Evolutionary conservation across 2,329 filamentous ascomycete species (phyloP), one percentile per base, ranked within the genome.

Genomic region (Celoporthe dispersa): DNA sequence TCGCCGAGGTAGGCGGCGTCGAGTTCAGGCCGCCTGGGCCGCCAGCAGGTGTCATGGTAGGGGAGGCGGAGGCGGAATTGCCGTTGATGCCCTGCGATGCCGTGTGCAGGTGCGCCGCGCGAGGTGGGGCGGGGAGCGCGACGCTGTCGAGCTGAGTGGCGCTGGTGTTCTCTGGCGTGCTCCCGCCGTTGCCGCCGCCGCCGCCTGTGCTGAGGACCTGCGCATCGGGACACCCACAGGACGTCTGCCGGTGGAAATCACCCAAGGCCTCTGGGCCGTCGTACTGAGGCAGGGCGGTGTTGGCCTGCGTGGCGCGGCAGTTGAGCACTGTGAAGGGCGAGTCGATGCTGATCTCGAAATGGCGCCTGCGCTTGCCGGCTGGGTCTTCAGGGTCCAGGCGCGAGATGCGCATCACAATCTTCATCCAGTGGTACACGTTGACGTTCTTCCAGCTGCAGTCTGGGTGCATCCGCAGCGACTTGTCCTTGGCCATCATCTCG

Each of bases 281-380:
- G 79, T 98, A 98, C 22, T 92, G 92, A 0, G 94, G 94, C 14
- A 97, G 86, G 16, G 90, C 90, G 35, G 92, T 97, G 79, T 97
- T 97, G 64, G 93, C 91, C 78, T 96, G 92, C 0, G 94, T 97
- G n/a, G 94, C 94, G 72, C 92, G 92, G 82, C 94, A 98, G 72
- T 94, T 95, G 63, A 97, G 91, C 61, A 97, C 93, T 72, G 95
- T 95, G 78, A 98, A 95, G 0, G 94, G 94, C 1, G 94, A 97
- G 80, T 98, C 94, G 75, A 98, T 98, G 74, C 94, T 97, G 76
- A 97, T 97, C 80, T 98, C 94, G 75, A 97, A 98, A 78, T 97
- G 94, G 44, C 94, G 88, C 73, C 94, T 89, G 77, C 94, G 94
- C 73, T 84, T 86, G 48, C 86, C 86, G 0, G 84, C 85, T 0